These are phyloP conservation scores for Martiniozyma asiatica DNA, from an alignment of 1,139 yeast species.

Conservation along the genomic window DNA sequence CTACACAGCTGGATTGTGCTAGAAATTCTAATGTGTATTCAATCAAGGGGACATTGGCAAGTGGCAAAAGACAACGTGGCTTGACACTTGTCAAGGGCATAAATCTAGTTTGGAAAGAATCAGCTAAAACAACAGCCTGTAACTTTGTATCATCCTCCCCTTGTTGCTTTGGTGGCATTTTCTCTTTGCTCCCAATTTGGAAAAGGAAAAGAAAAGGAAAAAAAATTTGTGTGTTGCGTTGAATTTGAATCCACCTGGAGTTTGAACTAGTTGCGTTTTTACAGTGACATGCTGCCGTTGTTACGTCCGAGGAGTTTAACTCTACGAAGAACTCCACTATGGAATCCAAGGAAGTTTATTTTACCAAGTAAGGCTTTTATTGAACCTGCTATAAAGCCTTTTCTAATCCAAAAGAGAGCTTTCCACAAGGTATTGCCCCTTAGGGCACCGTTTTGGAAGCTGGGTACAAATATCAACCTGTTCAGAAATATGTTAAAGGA, in stretches of 20 bases:
- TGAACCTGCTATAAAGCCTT: too few relatives aligned
- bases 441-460: conserved; percentile 16
- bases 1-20: conserved; percentile 72
- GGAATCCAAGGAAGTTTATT: too few relatives aligned
- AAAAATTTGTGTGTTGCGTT: conserved; percentile 1
- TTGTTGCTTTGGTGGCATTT: conserved; percentile 17
- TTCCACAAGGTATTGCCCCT: too few relatives aligned
- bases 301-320: too few relatives aligned
- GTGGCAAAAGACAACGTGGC: conserved; percentile 83
- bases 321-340: too few relatives aligned
- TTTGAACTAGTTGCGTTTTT: neutral
- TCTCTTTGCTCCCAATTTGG: neutral
- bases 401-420: too few relatives aligned
- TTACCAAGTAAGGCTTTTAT: too few relatives aligned
- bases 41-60: conserved; percentile 85
- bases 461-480: conserved; percentile 19
- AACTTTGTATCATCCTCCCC: conserved; percentile 52
- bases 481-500: conserved; percentile 18
- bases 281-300: neutral
- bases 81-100: conserved; percentile 78
- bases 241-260: too few relatives aligned
- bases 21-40: conserved; percentile 91
- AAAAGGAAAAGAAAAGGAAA: neutral
- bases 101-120: conserved; percentile 83
- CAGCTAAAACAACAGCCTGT: conserved; percentile 91